phyloP scores from a whole-genome alignment of 768 basidiomycete genomes.

The Mycena maculata region DNA sequence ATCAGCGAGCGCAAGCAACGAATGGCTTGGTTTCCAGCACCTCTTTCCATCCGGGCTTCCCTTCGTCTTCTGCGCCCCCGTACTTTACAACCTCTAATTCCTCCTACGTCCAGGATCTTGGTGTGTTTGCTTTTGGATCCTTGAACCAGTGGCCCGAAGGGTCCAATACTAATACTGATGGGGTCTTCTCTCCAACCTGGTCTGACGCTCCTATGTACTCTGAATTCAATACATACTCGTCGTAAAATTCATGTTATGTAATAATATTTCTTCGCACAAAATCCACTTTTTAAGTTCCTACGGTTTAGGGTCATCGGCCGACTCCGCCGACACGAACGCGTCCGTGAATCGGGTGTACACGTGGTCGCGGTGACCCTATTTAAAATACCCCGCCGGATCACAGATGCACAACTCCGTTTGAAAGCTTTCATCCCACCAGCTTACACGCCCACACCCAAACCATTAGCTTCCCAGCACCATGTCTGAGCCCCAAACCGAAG shows the following conservation, averaged over 20 bases:
- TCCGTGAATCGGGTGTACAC: background rate
- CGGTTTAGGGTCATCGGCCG: background rate
- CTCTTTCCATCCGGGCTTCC: background rate
- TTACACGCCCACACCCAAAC: background rate
- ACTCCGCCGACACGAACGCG: background rate
- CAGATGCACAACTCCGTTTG: no score
- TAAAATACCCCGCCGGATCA: background rate
- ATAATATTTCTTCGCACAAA: no score
- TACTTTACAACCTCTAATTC: background rate
- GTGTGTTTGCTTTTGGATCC: background rate
- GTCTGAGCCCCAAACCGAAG: constrained; percentile 8
- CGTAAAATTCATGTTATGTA: background rate
- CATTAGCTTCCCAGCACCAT: background rate
- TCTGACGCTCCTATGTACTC: constrained; percentile 9
- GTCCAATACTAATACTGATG: background rate
- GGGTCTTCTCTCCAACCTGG: background rate
- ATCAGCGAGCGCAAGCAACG: background rate
- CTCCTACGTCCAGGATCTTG: background rate
- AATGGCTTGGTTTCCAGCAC: background rate
- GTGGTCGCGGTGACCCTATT: background rate
- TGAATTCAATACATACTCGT: background rate
- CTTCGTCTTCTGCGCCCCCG: background rate
- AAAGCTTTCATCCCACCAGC: no score
- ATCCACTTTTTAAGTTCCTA: no score
- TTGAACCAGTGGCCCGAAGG: background rate